phyloP scores from a whole-genome alignment of 345 rosid species.

The Hypericum perforatum region DNA sequence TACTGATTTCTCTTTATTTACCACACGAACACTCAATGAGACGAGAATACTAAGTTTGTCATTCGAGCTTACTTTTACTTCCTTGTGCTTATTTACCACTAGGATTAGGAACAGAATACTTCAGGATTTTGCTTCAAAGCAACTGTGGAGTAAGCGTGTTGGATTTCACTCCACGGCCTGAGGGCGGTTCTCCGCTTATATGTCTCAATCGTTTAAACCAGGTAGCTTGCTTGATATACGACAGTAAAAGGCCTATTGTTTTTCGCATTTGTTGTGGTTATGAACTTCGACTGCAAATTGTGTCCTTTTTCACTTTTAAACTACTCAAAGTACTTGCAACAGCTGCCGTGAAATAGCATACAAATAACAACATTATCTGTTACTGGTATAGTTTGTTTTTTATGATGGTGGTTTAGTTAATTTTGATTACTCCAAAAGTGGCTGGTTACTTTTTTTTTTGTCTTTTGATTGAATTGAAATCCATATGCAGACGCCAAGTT shows the following conservation, averaged over 20 bases:
- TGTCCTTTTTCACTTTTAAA: too few relatives aligned
- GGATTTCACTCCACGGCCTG: constrained; percentile 59
- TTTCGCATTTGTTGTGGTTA: background rate
- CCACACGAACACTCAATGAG: background rate
- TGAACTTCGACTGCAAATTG: too few relatives aligned
- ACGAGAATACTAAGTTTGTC: background rate
- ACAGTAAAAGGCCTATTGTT: too few relatives aligned
- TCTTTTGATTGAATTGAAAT: constrained; percentile 18
- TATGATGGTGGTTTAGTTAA: too few relatives aligned
- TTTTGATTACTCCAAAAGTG: too few relatives aligned
- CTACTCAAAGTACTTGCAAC: too few relatives aligned
- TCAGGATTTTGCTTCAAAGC: constrained; percentile 83
- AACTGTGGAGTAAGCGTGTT: constrained; percentile 90
- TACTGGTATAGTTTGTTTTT: too few relatives aligned
- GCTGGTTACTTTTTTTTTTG: background rate
- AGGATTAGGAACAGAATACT: constrained; percentile 79
- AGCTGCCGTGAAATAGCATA: too few relatives aligned
- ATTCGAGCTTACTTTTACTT: background rate
- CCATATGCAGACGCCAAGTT: constrained; percentile 69
- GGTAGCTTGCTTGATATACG: constrained; percentile 21
- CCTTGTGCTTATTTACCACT: background rate
- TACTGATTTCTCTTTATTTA: constrained; percentile 18
- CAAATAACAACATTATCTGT: too few relatives aligned
- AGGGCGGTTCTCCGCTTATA: constrained; percentile 59
- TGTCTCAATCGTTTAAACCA: constrained; percentile 87